Percentiles rank a stretch among this genome's conserved stretches.
Evolutionary conservation across 345 rosid genomes (phyloP).

Genomic region (Abelmoschus esculentus): DNA sequence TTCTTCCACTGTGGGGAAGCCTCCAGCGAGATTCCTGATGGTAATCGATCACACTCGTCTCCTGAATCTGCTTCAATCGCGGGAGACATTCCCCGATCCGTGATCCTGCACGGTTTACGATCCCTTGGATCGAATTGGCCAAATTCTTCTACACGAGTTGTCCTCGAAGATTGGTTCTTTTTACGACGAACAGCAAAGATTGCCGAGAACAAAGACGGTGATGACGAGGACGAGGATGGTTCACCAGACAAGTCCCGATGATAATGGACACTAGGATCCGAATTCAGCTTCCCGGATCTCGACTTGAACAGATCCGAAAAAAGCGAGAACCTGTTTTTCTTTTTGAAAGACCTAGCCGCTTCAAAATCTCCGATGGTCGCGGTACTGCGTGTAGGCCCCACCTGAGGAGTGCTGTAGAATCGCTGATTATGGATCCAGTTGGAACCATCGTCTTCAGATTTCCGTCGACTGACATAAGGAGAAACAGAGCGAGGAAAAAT

Average conservation of each 20-base stretch:
- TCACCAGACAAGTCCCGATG: background rate
- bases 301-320: background rate
- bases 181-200: background rate
- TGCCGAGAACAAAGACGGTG: background rate
- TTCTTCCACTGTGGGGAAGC: conserved; percentile 2
- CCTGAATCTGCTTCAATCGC: background rate
- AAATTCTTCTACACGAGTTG: background rate
- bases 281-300: background rate
- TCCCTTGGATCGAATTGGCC: background rate
- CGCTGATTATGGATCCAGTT: background rate
- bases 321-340: conserved; percentile 4
- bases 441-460: background rate
- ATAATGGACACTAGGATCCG: background rate
- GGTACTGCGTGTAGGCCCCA: background rate
- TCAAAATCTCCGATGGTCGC: background rate
- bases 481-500: conserved; percentile 1
- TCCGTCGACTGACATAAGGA: conserved; percentile 3
- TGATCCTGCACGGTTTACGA: background rate
- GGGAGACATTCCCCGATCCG: background rate
- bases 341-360: background rate
- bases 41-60: background rate
- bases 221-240: background rate
- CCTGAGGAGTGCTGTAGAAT: conserved; percentile 6
- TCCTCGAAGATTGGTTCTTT: background rate
- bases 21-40: background rate